phyloP scores from a whole-genome alignment of 768 basidiomycete genomes.

The Tulasnella sp. region DNA sequence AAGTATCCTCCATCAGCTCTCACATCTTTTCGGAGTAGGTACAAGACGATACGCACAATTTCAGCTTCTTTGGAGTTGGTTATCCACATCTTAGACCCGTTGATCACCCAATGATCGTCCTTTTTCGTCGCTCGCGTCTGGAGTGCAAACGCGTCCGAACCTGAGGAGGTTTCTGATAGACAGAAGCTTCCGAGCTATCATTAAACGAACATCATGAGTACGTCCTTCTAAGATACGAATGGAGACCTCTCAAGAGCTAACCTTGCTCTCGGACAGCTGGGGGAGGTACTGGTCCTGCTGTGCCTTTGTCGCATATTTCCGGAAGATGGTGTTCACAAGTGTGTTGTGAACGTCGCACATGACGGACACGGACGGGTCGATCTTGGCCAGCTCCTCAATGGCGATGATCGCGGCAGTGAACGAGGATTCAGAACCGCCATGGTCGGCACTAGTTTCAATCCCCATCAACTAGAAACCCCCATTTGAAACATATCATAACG shows the following conservation, averaged over 20 bases:
- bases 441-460: slow-evolving; percentile 77
- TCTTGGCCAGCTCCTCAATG: slow-evolving; percentile 92
- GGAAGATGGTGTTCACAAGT: slow-evolving; percentile 87
- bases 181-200: slow-evolving; percentile 88
- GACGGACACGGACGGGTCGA: slow-evolving; percentile 94
- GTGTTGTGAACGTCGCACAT: slow-evolving; percentile 98
- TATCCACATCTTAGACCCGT: slow-evolving; percentile 99
- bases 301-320: slow-evolving; percentile 72
- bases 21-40: too few species aligned
- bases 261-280: slow-evolving; percentile 65
- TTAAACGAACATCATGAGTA: not conserved
- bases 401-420: slow-evolving; percentile 94
- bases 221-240: too few species aligned
- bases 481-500: not conserved
- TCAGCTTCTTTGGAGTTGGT: slow-evolving; percentile 91
- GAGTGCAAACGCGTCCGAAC: slow-evolving; percentile 94
- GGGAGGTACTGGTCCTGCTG: slow-evolving; percentile 88
- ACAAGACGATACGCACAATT: slow-evolving; percentile 29
- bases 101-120: slow-evolving; percentile 75
- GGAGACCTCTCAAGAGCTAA: slow-evolving; percentile 25
- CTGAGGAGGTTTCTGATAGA: slow-evolving; percentile 83
- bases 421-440: slow-evolving; percentile 80
- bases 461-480: slow-evolving; percentile 71
- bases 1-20: too few species aligned
- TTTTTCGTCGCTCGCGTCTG: slow-evolving; percentile 87